These are phyloP conservation scores for Vitis cinerea DNA, from an alignment of 164 flowering plant genomes.

Conservation along the genomic window DNA sequence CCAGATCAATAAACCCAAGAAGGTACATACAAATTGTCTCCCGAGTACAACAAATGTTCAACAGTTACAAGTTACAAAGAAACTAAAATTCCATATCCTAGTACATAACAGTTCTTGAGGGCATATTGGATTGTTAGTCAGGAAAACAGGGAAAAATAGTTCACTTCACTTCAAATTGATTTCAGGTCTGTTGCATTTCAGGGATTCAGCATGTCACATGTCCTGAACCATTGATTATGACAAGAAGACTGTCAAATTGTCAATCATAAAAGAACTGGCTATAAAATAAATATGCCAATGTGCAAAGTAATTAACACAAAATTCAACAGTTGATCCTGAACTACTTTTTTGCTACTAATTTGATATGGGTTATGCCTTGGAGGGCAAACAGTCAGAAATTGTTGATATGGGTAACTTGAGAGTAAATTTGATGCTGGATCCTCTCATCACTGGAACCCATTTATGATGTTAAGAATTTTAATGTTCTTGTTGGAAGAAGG, in stretches of 20 bases:
- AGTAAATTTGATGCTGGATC: too few relatives aligned
- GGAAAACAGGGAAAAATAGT: neutral
- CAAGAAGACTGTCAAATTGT: neutral
- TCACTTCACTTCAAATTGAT: conserved; percentile 10
- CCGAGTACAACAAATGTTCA: too few relatives aligned
- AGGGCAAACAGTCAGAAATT: too few relatives aligned
- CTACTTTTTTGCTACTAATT: too few relatives aligned
- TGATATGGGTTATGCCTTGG: too few relatives aligned
- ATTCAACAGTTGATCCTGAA: neutral
- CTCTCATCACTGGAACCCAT: too few relatives aligned
- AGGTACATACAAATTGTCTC: too few relatives aligned
- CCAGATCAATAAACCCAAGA: too few relatives aligned
- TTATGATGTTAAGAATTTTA: too few relatives aligned
- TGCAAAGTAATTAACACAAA: neutral
- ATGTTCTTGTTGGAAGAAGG: too few relatives aligned
- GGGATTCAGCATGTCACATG: conserved; percentile 8
- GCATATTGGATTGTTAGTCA: neutral
- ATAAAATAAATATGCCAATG: neutral
- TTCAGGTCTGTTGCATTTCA: conserved; percentile 17
- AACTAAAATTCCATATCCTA: neutral
- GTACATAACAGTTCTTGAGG: neutral
- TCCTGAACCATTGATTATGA: neutral
- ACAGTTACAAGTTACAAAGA: too few relatives aligned
- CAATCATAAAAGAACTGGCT: neutral
- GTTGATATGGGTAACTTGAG: too few relatives aligned